Evolutionary conservation across 176 grass and related monocot genomes (phyloP).

Genomic region (Eleusine indica): DNA sequence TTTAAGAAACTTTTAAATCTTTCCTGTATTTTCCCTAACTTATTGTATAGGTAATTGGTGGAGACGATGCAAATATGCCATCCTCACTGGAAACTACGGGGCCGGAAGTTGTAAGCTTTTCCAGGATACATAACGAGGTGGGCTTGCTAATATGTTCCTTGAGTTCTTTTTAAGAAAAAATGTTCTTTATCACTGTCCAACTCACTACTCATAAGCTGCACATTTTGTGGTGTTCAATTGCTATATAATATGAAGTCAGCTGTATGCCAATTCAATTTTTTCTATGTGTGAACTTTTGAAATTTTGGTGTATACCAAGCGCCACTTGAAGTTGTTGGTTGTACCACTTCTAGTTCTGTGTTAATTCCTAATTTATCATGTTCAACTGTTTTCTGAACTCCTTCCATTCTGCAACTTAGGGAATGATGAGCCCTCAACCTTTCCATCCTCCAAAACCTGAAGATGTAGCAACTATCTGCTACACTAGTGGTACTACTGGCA

Average conservation of each 20-base stretch:
- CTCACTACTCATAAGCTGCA: slow-evolving; percentile 2
- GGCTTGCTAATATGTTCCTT: background rate
- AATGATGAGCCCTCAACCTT: slow-evolving; percentile 58
- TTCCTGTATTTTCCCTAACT: slow-evolving; percentile 23
- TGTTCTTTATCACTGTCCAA: background rate
- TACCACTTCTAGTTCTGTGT: background rate
- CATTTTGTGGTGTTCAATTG: background rate
- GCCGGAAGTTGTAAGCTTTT: slow-evolving; percentile 66
- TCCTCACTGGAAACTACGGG: slow-evolving; percentile 40
- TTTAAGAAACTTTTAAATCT: slow-evolving; percentile 32
- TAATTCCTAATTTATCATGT: slow-evolving; percentile 20
- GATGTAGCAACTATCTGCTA: slow-evolving; percentile 96
- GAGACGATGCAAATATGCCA: slow-evolving; percentile 63
- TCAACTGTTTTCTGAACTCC: background rate
- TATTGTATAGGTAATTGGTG: slow-evolving; percentile 74
- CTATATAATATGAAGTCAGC: background rate
- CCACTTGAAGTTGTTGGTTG: background rate
- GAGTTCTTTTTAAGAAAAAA: background rate
- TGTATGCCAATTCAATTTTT: background rate
- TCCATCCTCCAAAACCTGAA: slow-evolving; percentile 82
- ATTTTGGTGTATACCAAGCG: background rate
- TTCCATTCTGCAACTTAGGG: slow-evolving; percentile 60
- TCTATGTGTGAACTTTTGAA: background rate
- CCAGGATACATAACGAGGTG: slow-evolving; percentile 71
- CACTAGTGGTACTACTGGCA: slow-evolving; percentile 96